Base-by-base conservation (phyloP, 1,284 basidiomycete genomes). In the Phlebopus sp. region DNA sequence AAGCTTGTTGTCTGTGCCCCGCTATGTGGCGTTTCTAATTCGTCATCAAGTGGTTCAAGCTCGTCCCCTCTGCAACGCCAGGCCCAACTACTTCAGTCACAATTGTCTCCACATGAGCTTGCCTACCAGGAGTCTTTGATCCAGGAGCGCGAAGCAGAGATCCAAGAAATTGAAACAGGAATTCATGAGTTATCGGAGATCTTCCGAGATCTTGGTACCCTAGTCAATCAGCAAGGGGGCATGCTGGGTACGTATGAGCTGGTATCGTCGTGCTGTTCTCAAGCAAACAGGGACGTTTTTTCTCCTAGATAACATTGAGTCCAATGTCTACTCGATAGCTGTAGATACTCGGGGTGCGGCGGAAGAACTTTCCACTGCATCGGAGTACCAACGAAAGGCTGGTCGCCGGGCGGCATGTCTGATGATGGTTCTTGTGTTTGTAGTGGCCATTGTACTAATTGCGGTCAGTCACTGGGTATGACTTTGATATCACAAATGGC, bases 141-240 rank as follows among this genome's bases (percentile, higher is more conserved):
- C 53, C 90, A 90, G 49, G 96, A 98, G 66, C 90, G 97, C 15
- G 96, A 99, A 66, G 77, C 77, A 1, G 96, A 98, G 63, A 99
- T 99, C 50, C 82, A 90, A 37, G 95, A 98, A 64, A 99, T 99
- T 52, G 97, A 99, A 71, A 86, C 83, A 1, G 96, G 97, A 5
- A 97, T 99, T 46, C 93, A 97, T 61, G 96, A 99, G 66, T 74
- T 99, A 39, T 86, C 93, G 42, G 93, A 97, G 69, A 98, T 99
- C 60, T 99, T 99, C 78, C 82, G 92, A 36, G 96, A 99, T 69
- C 72, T 99, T 31, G 95, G 95, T 32, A 94, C 92, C 15, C 81
- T 99, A 37, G 94, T 99, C 2, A 84, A 86, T 55, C 92, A 98
- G 64, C 97, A 99, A 66, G 95, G 96, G 7, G 83, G 84, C 25